Evolutionary conservation across 2,329 filamentous ascomycete genomes (phyloP), one percentile per base, ranked within the genome.

Genomic region (Nannizziopsis arthrosporioides): DNA sequence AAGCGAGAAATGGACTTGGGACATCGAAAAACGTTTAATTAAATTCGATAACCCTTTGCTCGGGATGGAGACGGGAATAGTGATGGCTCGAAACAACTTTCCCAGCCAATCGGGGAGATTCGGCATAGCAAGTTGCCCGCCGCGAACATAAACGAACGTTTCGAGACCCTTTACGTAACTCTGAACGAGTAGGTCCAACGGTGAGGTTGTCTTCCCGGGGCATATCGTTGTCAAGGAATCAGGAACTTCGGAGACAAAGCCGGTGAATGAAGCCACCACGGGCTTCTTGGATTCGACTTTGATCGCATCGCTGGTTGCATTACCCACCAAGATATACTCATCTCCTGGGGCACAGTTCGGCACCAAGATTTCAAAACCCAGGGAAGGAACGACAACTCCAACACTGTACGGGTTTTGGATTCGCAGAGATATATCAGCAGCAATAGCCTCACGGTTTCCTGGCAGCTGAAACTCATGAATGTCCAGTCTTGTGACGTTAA

Each of bases 11-110:
- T 93, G 80, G 36, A 93, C 86, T 60, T 95, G 78, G 1, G 81
- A 79, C 55, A 96, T 70, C 17, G 87, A 84, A 61, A 96, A 95
- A 56, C 92, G 90, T 56, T 82, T 83, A 61, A 98, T 84, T 12
- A 94, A 69, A 54, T 84, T 81, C 55, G 88, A 87, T 57, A 95
- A 82, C 0, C 81, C 81, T 50, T 81, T 79, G 4, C 87, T 87
- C 0, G 87, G 85, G 53, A 96, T 84, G 5, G 87, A 84, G 5
- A 96, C 71, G 2, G 89, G 88, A 0, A 96, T 74, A 0, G 82
- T 89, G 45, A 96, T 77, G 56, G 84, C 87, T 40, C 81, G 80
- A 34, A 96, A 70, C 17, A 98, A 74, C 44, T 89, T 80, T 11
- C 77, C 76, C 42, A 95, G 76, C 92, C 92, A 98, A 40, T 73